Conservation (phyloP, 1,284 basidiomycete species). For the Boletus smithii region DNA sequence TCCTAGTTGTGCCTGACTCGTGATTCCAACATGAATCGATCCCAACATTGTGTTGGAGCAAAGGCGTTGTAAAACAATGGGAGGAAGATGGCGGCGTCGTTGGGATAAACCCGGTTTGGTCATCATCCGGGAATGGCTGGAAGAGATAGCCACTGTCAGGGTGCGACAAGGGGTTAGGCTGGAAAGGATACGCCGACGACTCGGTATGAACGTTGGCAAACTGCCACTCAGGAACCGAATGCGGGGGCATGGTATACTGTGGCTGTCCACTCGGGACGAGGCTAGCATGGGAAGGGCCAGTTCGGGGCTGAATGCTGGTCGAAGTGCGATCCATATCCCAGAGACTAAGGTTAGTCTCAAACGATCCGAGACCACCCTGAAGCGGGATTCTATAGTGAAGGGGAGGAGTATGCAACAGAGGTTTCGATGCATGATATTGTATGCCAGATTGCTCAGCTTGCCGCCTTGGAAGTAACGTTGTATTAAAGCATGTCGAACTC, state of each 20-base stretch:
- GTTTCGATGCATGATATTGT: conserved; percentile 1
- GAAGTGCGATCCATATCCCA: conserved; percentile 6
- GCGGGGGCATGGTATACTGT: neutral
- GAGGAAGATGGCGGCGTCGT: neutral
- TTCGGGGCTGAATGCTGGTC: neutral
- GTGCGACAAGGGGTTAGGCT: neutral
- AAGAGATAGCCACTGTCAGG: neutral
- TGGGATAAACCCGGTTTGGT: conserved; percentile 1
- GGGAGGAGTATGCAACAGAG: neutral
- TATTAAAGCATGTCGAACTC: neutral
- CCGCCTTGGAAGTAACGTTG: neutral
- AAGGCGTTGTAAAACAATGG: neutral
- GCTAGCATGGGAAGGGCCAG: neutral
- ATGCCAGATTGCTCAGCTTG: neutral
- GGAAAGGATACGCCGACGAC: conserved; percentile 1
- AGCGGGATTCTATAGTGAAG: neutral
- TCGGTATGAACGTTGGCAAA: conserved; percentile 1
- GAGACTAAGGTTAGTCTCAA: neutral
- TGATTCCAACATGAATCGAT: neutral
- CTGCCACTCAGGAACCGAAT: conserved; percentile 11
- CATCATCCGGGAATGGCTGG: conserved; percentile 7
- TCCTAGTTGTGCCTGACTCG: neutral
- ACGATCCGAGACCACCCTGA: neutral
- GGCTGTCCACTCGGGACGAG: conserved; percentile 3
- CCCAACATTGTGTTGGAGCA: conserved; percentile 1